phyloP scores from a whole-genome alignment of 2,329 filamentous ascomycete genomes.

The Akanthomyces dipterigenus region DNA sequence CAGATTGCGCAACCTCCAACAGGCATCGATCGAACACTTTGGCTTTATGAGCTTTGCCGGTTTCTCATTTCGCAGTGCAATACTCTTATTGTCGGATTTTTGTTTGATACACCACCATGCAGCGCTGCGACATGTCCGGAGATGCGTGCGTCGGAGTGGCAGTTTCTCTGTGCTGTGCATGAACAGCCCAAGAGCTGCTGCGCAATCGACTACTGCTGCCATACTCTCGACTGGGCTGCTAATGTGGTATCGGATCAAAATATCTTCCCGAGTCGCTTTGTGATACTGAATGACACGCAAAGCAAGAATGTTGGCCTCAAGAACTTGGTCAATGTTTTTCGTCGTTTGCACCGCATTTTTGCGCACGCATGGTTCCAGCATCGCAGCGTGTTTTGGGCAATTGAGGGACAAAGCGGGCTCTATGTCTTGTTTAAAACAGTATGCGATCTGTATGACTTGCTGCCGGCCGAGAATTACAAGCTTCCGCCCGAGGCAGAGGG shows the following conservation, averaged over 20 bases:
- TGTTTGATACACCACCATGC: constrained; percentile 85
- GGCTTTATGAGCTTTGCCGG: constrained; percentile 96
- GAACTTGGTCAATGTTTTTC: constrained; percentile 91
- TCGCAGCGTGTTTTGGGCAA: constrained; percentile 86
- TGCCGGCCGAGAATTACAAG: constrained; percentile 93
- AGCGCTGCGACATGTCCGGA: constrained; percentile 86
- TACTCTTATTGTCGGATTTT: constrained; percentile 82
- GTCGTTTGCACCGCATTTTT: constrained; percentile 91
- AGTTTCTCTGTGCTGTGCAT: constrained; percentile 96
- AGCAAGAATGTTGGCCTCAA: constrained; percentile 62
- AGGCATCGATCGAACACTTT: constrained; percentile 78
- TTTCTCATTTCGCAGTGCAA: constrained; percentile 95
- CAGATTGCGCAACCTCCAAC: constrained; percentile 73
- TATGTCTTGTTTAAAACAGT: constrained; percentile 98
- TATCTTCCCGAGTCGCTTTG: constrained; percentile 83
- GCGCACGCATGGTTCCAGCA: constrained; percentile 99
- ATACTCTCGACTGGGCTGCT: constrained; percentile 95
- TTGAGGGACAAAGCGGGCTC: constrained; percentile 83
- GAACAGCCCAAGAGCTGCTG: constrained; percentile 95
- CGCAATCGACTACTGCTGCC: constrained; percentile 98
- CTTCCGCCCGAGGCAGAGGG: constrained; percentile 90
- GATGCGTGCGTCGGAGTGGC: constrained; percentile 98
- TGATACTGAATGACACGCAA: constrained; percentile 47
- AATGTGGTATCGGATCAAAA: constrained; percentile 92
- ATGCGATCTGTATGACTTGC: constrained; percentile 82